Evolutionary conservation across 305 asterid species (phyloP), one percentile per base, ranked within the genome.

Genomic region (Fraxinus paxiana): DNA sequence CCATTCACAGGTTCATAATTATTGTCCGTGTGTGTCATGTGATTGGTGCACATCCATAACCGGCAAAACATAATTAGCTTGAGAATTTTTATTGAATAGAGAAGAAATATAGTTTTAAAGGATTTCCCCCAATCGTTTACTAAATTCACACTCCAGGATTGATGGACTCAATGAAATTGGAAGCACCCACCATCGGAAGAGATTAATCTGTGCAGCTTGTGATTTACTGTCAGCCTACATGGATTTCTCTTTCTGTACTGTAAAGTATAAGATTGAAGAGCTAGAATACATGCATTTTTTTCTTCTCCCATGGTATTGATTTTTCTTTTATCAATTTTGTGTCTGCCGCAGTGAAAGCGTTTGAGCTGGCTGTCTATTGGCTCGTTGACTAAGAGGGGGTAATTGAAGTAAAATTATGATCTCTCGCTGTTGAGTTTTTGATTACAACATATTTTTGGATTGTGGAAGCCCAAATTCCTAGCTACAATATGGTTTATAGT

Each of bases 61-160:
- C 13, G 26, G 69, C 71, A 15, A 0, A 73, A 73, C 34, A 30
- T 15, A 43, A 76, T 61, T 67, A 69, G 77, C 84, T 38, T 37
- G 5, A 63, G 48, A 59, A 61, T 73, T 22, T 56, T 81, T 37
- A 2, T 18, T 28, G 54, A 59, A 31, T 69, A 59, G 69, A 37
- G 74, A 5, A 24, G 41, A 54, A 78, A 24, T 54, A 18, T 63
- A 9, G 72, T 63, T 61, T 22, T 5, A 54, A 54, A 31, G 2
- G 70, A 70, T 1, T 67, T 54, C 41, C 38, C 75, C 22, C 13
- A 28, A n/a, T 73, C 22, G 9, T 69, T 72, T 81, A 22, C 71
- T 30, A 20, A 76, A 31, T 84, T 63, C 46, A 56, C 81, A 67
- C 22, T 54, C 54, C 85, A 43, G 83, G 81, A 41, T 48, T 59